Evolutionary conservation across 2,329 filamentous ascomycete genomes (phyloP), one percentile per base, ranked within the genome.

Genomic region (Trichophyton rubrum): DNA sequence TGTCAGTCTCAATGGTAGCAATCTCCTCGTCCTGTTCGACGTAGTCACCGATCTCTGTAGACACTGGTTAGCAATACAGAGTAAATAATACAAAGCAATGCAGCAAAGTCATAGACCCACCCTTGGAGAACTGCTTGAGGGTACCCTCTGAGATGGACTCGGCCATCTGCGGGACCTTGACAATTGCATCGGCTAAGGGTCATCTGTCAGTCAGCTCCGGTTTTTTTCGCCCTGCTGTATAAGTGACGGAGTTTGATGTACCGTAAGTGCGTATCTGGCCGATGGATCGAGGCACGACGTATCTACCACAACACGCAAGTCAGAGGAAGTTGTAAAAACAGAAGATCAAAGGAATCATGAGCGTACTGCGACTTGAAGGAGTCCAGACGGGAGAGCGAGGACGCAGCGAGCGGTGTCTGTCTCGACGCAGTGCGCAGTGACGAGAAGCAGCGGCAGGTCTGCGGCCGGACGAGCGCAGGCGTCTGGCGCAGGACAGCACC

Each of bases 141-240:
- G 93, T 99, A 63, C 93, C 93, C 76, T 99, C 93, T 51, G 90
- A 95, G 74, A 99, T 97, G 57, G 93, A 97, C 77, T 99, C 93
- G 65, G 93, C 93, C 93, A 99, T 97, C 73, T 93, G 84, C 38
- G 93, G 93, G 67, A 97, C 93, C 78, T 97, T 92, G 74, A 99
- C 85, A 65, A 92, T 78, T 67, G 84, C 86, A 71, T 95, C 90
- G 73, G 91, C 91, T 77, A 59, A 15, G 58, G 27, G 6, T 11
- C 6, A 17, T 24, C 24, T 13, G 33, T 58, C 15, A 58, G 56
- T 38, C 33, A 59, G 7, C n/a, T 15, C 11, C 20, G 57, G 20
- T 13, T 55, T 9, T 11, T n/a, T 8, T 35, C 7, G 24, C 3
- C 13, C 9, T 38, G 11, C 11, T 11, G 33, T 38, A 13, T 38